Conservation (phyloP, 1,284 basidiomycete genomes). For the Tetrapyrgos nigripes region DNA sequence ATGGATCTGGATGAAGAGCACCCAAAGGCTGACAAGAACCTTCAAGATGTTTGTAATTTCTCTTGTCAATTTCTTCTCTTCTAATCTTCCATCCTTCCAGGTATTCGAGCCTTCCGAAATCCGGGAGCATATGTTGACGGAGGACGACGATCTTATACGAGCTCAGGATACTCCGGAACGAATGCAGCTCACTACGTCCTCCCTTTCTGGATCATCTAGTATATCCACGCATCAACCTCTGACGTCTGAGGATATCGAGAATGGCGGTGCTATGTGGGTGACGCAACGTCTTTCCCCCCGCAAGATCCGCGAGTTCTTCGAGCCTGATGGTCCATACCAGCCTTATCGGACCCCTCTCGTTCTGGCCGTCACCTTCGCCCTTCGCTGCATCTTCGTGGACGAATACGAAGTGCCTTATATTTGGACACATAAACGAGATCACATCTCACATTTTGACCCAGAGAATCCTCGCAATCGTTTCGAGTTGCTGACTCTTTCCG, state of each 20-base stretch:
- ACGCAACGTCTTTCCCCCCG: constrained; percentile 83
- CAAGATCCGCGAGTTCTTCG: constrained; percentile 81
- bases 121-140: constrained; percentile 88
- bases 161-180: constrained; percentile 94
- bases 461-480: constrained; percentile 56
- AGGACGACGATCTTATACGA: constrained; percentile 94
- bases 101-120: constrained; percentile 99
- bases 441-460: constrained; percentile 81
- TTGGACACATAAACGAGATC: constrained; percentile 93
- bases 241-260: constrained; percentile 68
- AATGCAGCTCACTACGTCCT: constrained; percentile 93
- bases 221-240: constrained; percentile 73
- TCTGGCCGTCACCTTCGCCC: constrained; percentile 79
- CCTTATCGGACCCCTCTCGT: constrained; percentile 76
- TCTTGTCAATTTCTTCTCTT: constrained; percentile 3
- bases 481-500: constrained; percentile 78
- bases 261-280: constrained; percentile 90
- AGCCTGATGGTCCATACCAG: constrained; percentile 60
- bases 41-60: constrained; percentile 79
- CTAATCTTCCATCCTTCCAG: constrained; percentile 46
- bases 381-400: constrained; percentile 88
- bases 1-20: constrained; percentile 64
- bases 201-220: constrained; percentile 73
- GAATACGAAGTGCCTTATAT: constrained; percentile 95
- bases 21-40: constrained; percentile 78